phyloP scores from a whole-genome alignment of 1,139 yeast species.

The Groenewaldozyma auringiensis region DNA sequence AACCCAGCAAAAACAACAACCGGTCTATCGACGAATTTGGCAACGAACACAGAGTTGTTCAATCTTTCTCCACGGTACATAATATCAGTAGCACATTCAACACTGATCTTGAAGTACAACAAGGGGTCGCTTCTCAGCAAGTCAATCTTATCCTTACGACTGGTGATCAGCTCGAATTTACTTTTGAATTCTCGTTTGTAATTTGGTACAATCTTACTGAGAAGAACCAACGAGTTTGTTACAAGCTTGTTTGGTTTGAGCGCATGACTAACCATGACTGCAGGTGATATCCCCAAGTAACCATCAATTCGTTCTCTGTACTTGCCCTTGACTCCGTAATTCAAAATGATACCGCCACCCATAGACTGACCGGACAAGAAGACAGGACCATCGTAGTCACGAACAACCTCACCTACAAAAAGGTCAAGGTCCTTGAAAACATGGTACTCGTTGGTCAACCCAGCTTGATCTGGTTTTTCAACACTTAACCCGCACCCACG shows the following conservation, averaged over 20 bases:
- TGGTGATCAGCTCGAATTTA: slow-evolving; percentile 47
- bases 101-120: slow-evolving; percentile 39
- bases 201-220: slow-evolving; percentile 47
- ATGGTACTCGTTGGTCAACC: slow-evolving; percentile 57
- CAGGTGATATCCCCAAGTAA: slow-evolving; percentile 59
- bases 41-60: slow-evolving; percentile 37
- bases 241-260: slow-evolving; percentile 50
- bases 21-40: slow-evolving; percentile 40
- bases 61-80: slow-evolving; percentile 53
- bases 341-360: slow-evolving; percentile 85
- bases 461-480: slow-evolving; percentile 41
- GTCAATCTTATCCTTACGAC: slow-evolving; percentile 35
- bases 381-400: slow-evolving; percentile 35
- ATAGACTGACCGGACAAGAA: slow-evolving; percentile 81
- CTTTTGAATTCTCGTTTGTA: slow-evolving; percentile 51
- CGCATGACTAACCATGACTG: slow-evolving; percentile 47
- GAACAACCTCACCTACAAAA: slow-evolving; percentile 36
- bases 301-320: slow-evolving; percentile 47
- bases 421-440: slow-evolving; percentile 64
- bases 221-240: slow-evolving; percentile 39
- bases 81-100: slow-evolving; percentile 56
- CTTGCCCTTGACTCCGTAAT: slow-evolving; percentile 65
- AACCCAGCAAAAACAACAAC: slow-evolving; percentile 50
- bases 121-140: slow-evolving; percentile 23
- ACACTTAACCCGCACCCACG: slow-evolving; percentile 83